Evolutionary conservation across 176 grass and related monocot genomes (phyloP).

Genomic region (Guadua angustifolia): DNA sequence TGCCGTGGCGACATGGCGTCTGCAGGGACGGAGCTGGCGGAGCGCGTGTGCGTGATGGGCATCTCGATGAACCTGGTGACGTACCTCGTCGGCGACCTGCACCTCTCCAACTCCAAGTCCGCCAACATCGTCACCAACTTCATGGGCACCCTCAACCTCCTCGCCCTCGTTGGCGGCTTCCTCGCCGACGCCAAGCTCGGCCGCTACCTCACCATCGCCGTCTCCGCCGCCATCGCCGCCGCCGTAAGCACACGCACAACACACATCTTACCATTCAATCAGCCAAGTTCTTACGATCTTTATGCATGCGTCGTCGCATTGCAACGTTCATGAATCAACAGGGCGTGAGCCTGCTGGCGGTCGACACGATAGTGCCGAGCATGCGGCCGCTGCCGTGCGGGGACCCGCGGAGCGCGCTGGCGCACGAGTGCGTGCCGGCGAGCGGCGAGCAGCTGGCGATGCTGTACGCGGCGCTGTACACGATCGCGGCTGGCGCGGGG

Average conservation of each 20-base stretch:
- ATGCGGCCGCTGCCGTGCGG: not conserved
- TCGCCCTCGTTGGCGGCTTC: conserved; percentile 66
- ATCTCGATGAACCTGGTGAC: conserved; percentile 79
- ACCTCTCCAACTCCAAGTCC: conserved; percentile 59
- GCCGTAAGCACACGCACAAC: too few relatives aligned
- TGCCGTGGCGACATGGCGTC: too few relatives aligned
- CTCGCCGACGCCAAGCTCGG: conserved; percentile 67
- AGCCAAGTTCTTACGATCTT: too few relatives aligned
- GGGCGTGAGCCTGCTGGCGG: conserved; percentile 53
- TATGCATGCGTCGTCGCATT: too few relatives aligned
- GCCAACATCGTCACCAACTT: conserved; percentile 73
- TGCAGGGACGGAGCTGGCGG: conserved; percentile 55
- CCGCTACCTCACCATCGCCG: conserved; percentile 55
- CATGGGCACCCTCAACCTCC: conserved; percentile 73
- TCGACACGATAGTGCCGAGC: conserved; percentile 14
- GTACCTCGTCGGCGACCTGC: conserved; percentile 63
- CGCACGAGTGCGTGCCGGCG: conserved; percentile 43
- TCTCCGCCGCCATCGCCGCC: conserved; percentile 43
- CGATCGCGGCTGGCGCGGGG: conserved; percentile 51
- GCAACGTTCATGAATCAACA: too few relatives aligned
- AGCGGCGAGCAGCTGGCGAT: conserved; percentile 50
- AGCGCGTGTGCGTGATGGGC: conserved; percentile 69
- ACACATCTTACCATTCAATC: too few relatives aligned
- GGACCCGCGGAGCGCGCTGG: too few relatives aligned
- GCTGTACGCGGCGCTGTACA: conserved; percentile 60